These are phyloP conservation scores for Astraeus odoratus DNA, from an alignment of 768 basidiomycete genomes.

Conservation along the genomic window DNA sequence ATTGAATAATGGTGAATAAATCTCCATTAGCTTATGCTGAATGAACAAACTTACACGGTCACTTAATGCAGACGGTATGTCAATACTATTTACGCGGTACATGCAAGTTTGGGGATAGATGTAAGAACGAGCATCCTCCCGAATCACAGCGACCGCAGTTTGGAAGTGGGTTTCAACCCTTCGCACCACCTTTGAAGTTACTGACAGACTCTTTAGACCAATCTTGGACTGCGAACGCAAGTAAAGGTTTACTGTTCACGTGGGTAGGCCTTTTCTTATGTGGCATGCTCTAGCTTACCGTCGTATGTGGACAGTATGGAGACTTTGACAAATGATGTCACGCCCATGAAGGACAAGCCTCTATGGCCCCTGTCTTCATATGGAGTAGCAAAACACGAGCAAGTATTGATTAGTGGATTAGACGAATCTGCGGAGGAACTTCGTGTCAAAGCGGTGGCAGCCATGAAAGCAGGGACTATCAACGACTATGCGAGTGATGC, in stretches of 20 bases:
- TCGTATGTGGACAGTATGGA: conserved; percentile 43
- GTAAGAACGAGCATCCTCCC: conserved; percentile 59
- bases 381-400: conserved; percentile 70
- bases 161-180: conserved; percentile 39
- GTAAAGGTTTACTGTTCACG: conserved; percentile 33
- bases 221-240: conserved; percentile 32
- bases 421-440: conserved; percentile 81
- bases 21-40: neutral
- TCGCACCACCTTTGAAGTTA: conserved; percentile 7
- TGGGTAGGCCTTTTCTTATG: conserved; percentile 15
- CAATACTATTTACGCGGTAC: conserved; percentile 54
- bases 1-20: neutral
- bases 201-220: conserved; percentile 26
- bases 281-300: conserved; percentile 1
- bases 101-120: conserved; percentile 60
- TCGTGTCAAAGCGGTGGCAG: conserved; percentile 53
- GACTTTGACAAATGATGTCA: conserved; percentile 57
- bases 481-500: conserved; percentile 64
- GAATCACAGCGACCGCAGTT: conserved; percentile 32
- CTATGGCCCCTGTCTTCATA: conserved; percentile 76
- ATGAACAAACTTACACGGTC: neutral
- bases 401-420: conserved; percentile 51
- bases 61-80: conserved; percentile 43
- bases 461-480: conserved; percentile 45
- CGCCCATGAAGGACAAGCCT: conserved; percentile 56